These are phyloP conservation scores for Brasilioporus rufonigricans DNA, from an alignment of 768 basidiomycete genomes.

Conservation along the genomic window DNA sequence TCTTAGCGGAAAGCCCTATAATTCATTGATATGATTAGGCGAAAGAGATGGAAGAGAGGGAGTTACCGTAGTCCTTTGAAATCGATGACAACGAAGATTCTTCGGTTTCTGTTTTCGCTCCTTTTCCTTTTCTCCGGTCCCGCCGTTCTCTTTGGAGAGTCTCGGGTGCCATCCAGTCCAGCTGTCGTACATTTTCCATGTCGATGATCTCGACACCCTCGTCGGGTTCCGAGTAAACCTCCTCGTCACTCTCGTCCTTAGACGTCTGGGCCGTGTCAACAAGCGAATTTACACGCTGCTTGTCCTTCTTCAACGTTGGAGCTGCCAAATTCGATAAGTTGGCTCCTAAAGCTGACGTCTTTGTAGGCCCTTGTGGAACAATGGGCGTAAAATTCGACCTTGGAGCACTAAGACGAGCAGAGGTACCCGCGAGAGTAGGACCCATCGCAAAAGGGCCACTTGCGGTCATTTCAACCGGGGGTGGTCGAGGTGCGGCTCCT, in stretches of 20 bases:
- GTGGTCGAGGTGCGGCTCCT: conserved; percentile 41
- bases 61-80: conserved; percentile 34
- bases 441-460: conserved; percentile 89
- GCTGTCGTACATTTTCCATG: conserved; percentile 68
- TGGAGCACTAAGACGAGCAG: conserved; percentile 46
- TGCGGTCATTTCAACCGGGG: conserved; percentile 72
- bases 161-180: conserved; percentile 92
- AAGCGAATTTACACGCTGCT: conserved; percentile 29
- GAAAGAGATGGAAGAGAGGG: conserved; percentile 1
- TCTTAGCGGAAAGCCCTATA: conserved; percentile 4
- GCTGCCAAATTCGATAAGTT: conserved; percentile 50
- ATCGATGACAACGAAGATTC: conserved; percentile 28
- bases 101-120: conserved; percentile 45
- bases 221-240: conserved; percentile 83
- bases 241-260: conserved; percentile 50
- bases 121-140: conserved; percentile 36
- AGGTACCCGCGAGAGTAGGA: conserved; percentile 63
- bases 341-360: conserved; percentile 42
- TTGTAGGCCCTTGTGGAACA: conserved; percentile 38
- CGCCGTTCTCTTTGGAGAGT: conserved; percentile 52
- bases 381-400: conserved; percentile 57
- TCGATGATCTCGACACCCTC: conserved; percentile 87
- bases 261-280: conserved; percentile 23
- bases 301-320: conserved; percentile 48
- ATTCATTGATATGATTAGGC: not conserved